Evolutionary conservation across 2,329 filamentous ascomycete genomes (phyloP).

Genomic region (Hymenoscyphus fructigenus): DNA sequence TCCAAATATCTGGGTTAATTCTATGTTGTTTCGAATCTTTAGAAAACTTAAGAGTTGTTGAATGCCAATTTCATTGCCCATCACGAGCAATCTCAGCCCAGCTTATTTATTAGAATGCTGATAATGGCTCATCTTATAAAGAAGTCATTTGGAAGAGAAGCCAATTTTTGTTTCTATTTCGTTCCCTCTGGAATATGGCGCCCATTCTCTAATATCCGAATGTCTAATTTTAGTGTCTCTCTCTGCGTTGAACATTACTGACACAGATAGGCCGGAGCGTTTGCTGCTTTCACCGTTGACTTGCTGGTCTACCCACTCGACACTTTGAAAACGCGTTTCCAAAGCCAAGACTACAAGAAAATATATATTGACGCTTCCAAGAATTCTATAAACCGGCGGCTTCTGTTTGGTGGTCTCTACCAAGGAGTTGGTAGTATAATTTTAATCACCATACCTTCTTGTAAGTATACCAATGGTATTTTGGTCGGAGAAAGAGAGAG

Average conservation of each 20-base stretch:
- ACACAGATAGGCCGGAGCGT: conserved; percentile 68
- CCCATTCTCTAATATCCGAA: too few species aligned
- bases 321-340: conserved; percentile 83
- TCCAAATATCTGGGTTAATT: too few species aligned
- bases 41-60: too few species aligned
- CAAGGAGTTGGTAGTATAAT: conserved; percentile 86
- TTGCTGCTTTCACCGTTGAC: conserved; percentile 84
- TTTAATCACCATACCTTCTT: conserved; percentile 83
- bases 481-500: background rate
- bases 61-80: too few species aligned
- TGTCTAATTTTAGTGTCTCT: background rate
- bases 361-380: conserved; percentile 61
- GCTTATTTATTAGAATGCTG: too few species aligned
- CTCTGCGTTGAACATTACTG: conserved; percentile 11
- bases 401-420: conserved; percentile 73
- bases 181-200: too few species aligned
- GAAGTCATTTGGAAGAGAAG: too few species aligned
- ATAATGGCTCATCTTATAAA: too few species aligned
- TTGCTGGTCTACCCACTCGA: conserved; percentile 76
- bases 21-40: too few species aligned
- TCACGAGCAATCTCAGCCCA: too few species aligned
- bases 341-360: conserved; percentile 72
- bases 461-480: conserved; percentile 43
- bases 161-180: too few species aligned
- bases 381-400: conserved; percentile 51